These are phyloP conservation scores for Skeletonema potamos DNA, from an alignment of 108 stramenopile genomes.

Conservation along the genomic window DNA sequence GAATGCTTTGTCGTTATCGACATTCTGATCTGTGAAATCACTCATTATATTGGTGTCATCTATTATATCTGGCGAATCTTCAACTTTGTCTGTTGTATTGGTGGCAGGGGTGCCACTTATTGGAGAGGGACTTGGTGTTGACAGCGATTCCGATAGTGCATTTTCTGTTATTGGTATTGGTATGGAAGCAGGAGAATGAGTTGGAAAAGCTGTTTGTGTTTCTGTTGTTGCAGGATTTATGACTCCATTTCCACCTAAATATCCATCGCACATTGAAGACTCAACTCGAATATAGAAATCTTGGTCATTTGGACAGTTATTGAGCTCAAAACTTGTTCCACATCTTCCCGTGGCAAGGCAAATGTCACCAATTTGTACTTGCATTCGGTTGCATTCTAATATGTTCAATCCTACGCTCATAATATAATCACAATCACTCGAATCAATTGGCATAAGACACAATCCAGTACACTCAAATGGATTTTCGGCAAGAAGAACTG, in stretches of 20 bases:
- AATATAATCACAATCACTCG: neutral
- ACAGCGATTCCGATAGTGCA: too few species aligned
- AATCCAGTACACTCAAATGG: neutral
- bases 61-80: too few species aligned
- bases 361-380: conserved; percentile 7
- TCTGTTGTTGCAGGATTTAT: conserved; percentile 3
- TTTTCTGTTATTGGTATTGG: too few species aligned
- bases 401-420: neutral
- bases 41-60: too few species aligned
- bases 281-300: conserved; percentile 23
- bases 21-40: too few species aligned
- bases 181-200: too few species aligned
- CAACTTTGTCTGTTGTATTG: too few species aligned
- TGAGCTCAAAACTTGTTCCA: conserved; percentile 24
- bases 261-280: conserved; percentile 10
- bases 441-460: conserved; percentile 5
- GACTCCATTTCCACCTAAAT: conserved; percentile 9
- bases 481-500: neutral
- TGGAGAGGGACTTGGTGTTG: too few species aligned
- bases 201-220: too few species aligned
- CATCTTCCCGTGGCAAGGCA: conserved; percentile 28
- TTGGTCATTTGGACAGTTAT: conserved; percentile 17
- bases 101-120: too few species aligned
- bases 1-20: too few species aligned
- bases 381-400: conserved; percentile 1